Conservation (phyloP, 176 grass and related monocot species). For the Oryza nivara region DNA sequence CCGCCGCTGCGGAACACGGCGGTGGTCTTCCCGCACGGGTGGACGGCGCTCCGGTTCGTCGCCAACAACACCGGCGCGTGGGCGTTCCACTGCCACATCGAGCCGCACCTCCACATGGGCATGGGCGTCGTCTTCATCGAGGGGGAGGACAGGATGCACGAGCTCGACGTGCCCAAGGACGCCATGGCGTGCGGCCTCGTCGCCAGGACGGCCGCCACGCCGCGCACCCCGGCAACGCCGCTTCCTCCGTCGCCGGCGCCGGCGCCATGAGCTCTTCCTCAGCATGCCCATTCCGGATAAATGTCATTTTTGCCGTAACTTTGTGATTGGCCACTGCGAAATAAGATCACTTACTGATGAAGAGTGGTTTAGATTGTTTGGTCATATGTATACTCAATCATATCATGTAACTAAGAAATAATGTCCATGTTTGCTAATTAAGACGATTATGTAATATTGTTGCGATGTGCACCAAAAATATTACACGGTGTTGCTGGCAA, state of each 20-base stretch:
- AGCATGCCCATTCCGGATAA: slow-evolving; percentile 24
- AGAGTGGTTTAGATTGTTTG: neutral
- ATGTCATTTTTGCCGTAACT: neutral
- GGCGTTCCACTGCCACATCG: slow-evolving; percentile 94
- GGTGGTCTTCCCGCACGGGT: slow-evolving; percentile 74
- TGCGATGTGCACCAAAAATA: neutral
- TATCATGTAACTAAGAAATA: slow-evolving; percentile 1
- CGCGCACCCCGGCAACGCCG: neutral
- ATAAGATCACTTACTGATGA: neutral
- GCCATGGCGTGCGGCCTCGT: slow-evolving; percentile 49
- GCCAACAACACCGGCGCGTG: slow-evolving; percentile 78
- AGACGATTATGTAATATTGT: neutral
- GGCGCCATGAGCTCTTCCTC: slow-evolving; percentile 21
- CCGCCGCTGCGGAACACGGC: slow-evolving; percentile 82
- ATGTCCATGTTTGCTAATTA: neutral
- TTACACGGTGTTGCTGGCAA: neutral
- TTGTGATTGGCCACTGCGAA: neutral
- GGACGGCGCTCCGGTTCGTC: slow-evolving; percentile 63
- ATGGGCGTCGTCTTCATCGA: slow-evolving; percentile 80
- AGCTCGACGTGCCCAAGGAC: slow-evolving; percentile 57
- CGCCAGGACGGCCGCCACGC: slow-evolving; percentile 10
- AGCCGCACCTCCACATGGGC: slow-evolving; percentile 83
- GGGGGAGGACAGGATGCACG: slow-evolving; percentile 42
- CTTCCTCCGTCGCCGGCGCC: neutral
- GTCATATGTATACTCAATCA: too few species aligned